Base-by-base conservation (phyloP, 23 red algal genomes). In the Gracilaria domingensis region DNA sequence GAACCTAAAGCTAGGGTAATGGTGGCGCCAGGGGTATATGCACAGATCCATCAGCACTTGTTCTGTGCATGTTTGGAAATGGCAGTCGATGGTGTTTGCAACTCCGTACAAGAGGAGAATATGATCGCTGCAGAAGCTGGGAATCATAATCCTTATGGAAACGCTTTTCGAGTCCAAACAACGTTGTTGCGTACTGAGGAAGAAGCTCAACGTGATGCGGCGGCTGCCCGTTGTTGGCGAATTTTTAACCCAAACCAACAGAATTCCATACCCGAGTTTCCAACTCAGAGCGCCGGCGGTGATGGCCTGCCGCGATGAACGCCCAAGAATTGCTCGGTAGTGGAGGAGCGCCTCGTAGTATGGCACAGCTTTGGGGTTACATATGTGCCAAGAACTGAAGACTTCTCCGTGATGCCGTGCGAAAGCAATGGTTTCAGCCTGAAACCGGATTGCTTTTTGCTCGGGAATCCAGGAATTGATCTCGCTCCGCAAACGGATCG, bases 351-450 rank as follows among this genome's bases (percentile, higher is more conserved):
- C 29, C 40, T 97, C 36, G 95, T 97, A 38, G 29, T 97, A 30
- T 97, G 95, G 95, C 91, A 97, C 51, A 60, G 61, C 54, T 97
- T 97, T 34, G 95, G 95, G 24, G 74, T 97, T 64, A 65, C 81
- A 17, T 90, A 97, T 86, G 55, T 97, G 24, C 95, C 95, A 42
- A 80, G 91, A 36, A 89, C 90, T 53, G 95, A 97, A 78, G 95
- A 97, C 59, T 97, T 93, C 54, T 90, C 95, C 25, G 62, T 97
- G 33, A 90, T 91, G 89, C 87, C 95, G 23, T 82, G 70, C 53
- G 82, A 79, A 86, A 80, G 70, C 53, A 90, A 83, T 38, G 89
- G 95, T 11, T 97, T 97, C 83, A 86, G 39, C 24, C 44, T 97
- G 14, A 88, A 88, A 34, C 95, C 95, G 37, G 91, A 79, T 51